A percentile compares a stretch with the other conserved stretches of the same genome.
Conservation (phyloP, 2,329 filamentous ascomycete genomes). For the Fusarium sp. region DNA sequence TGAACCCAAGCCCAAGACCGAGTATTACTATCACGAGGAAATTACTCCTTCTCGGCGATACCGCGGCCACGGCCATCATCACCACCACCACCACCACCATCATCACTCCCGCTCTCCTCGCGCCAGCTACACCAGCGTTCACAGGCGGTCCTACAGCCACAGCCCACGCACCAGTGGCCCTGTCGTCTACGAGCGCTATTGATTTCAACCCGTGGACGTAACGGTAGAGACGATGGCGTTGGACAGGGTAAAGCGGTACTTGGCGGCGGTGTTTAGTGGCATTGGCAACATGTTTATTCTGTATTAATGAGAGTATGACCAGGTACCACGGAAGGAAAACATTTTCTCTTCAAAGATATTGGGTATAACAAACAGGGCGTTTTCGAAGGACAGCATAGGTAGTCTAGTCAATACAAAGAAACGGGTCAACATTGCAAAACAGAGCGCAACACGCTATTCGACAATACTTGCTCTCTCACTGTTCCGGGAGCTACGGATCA, state of each 20-base stretch:
- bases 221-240: slow-evolving; percentile 27
- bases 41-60: slow-evolving; percentile 59
- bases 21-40: slow-evolving; percentile 68
- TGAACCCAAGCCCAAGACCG: slow-evolving; percentile 55
- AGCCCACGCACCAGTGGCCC: slow-evolving; percentile 59
- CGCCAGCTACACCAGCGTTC: slow-evolving; percentile 57
- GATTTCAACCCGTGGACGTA: slow-evolving; percentile 3
- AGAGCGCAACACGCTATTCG: slow-evolving; percentile 4
- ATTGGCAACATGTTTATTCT: slow-evolving; percentile 28
- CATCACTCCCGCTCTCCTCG: slow-evolving; percentile 52
- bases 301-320: slow-evolving; percentile 19
- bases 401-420: slow-evolving; percentile 6
- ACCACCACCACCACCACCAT: slow-evolving; percentile 51
- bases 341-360: slow-evolving; percentile 11
- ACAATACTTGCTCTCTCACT: background rate
- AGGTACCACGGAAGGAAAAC: slow-evolving; percentile 1
- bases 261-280: slow-evolving; percentile 31
- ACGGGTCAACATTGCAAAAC: slow-evolving; percentile 1
- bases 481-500: slow-evolving; percentile 29
- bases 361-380: slow-evolving; percentile 23
- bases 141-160: slow-evolving; percentile 51
- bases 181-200: slow-evolving; percentile 38
- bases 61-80: slow-evolving; percentile 51
- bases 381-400: slow-evolving; percentile 7
- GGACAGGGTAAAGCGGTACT: slow-evolving; percentile 12